Evolutionary conservation across 129 eudicot genomes (phyloP).

Genomic region (Artemisia tridentata): DNA sequence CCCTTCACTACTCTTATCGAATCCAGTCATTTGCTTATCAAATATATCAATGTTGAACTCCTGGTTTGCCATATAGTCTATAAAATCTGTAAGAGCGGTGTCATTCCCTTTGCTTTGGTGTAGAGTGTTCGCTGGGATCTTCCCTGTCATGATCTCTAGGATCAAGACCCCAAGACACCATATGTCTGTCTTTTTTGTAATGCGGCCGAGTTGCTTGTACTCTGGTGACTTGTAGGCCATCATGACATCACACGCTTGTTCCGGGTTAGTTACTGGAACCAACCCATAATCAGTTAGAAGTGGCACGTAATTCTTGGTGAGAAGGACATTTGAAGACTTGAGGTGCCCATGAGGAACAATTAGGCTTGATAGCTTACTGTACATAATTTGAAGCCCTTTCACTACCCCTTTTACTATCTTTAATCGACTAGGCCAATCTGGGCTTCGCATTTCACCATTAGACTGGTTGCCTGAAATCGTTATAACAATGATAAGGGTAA

Average conservation of each 20-base stretch:
- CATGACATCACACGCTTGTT: conserved; percentile 52
- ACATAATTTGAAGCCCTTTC: conserved; percentile 55
- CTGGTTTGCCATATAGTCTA: conserved; percentile 38
- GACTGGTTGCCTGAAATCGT: conserved; percentile 45
- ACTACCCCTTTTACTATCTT: conserved; percentile 63
- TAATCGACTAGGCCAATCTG: conserved; percentile 57
- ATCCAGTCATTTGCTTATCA: conserved; percentile 61
- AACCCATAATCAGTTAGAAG: conserved; percentile 61
- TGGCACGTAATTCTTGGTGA: conserved; percentile 46
- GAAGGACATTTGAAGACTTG: conserved; percentile 67
- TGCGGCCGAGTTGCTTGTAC: conserved; percentile 40
- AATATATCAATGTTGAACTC: conserved; percentile 41
- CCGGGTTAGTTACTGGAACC: conserved; percentile 50
- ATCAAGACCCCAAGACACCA: conserved; percentile 82
- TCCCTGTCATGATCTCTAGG: conserved; percentile 72
- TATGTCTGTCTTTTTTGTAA: conserved; percentile 54
- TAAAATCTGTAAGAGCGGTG: conserved; percentile 48
- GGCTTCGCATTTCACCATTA: conserved; percentile 30
- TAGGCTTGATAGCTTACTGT: conserved; percentile 56
- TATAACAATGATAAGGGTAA: conserved; percentile 15
- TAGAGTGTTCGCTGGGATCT: conserved; percentile 49
- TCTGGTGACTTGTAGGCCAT: conserved; percentile 70
- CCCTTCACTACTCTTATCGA: conserved; percentile 34
- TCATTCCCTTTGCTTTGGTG: conserved; percentile 60
- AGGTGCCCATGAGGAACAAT: conserved; percentile 69